These are phyloP conservation scores for Metarhizium robertsii DNA, from an alignment of 2,329 filamentous ascomycete species.

Conservation along the genomic window DNA sequence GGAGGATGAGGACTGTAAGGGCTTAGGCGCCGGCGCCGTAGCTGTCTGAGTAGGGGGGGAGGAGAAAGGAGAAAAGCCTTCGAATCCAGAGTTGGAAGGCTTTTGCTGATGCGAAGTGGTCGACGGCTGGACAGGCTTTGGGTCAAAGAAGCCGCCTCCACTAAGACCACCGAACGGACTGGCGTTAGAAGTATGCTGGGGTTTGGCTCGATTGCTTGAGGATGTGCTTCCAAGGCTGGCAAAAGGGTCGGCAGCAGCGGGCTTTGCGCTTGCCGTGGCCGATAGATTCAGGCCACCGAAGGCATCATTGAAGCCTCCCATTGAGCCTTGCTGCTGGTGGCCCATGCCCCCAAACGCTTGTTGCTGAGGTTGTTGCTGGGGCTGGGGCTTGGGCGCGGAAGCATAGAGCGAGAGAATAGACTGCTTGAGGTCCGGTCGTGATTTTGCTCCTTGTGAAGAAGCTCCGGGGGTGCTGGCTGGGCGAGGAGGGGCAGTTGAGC, in stretches of 20 bases:
- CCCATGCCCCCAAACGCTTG: constrained; percentile 55
- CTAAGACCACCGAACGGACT: constrained; percentile 44
- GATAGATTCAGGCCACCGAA: constrained; percentile 44
- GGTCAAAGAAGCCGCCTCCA: constrained; percentile 78
- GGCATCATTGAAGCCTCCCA: constrained; percentile 67
- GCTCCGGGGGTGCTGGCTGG: constrained; percentile 73
- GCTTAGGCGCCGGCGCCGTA: constrained; percentile 28
- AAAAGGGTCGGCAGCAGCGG: constrained; percentile 43
- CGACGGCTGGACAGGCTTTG: constrained; percentile 52
- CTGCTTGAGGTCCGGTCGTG: constrained; percentile 88
- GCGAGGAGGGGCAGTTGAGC: constrained; percentile 60
- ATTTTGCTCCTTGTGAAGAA: constrained; percentile 51
- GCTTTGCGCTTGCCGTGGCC: constrained; percentile 32
- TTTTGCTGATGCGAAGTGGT: constrained; percentile 39
- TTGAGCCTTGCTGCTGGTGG: constrained; percentile 39
- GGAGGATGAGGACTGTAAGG: constrained; percentile 37
- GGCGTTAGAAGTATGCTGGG: constrained; percentile 23
- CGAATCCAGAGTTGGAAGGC: constrained; percentile 51
- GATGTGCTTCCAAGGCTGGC: constrained; percentile 42
- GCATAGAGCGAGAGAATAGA: constrained; percentile 95
- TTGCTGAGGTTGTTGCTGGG: constrained; percentile 30
- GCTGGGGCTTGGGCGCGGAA: constrained; percentile 68
- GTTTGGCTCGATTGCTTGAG: constrained; percentile 22
- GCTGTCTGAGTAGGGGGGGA: constrained; percentile 27
- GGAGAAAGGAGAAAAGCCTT: constrained; percentile 55